Base-by-base conservation (phyloP, 2,329 filamentous ascomycete species). In the Penicillium sp. region DNA sequence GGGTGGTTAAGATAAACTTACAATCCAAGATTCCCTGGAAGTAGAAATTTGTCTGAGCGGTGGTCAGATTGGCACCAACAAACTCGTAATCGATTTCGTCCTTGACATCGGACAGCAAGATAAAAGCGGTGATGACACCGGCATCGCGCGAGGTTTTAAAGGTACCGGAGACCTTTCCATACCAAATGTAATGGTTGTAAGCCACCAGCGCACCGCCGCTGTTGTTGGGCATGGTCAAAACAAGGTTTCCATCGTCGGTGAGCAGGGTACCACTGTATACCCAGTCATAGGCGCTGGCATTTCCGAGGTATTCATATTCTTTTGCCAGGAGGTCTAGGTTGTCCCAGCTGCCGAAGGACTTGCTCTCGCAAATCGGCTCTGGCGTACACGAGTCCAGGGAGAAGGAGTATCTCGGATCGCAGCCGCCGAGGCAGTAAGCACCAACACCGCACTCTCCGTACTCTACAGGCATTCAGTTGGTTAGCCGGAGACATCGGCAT, bases 41-140 rank as follows among this genome's bases (percentile, higher is more conserved):
- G 77, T 97, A 99, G 80, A 86, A 99, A 79, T 99, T 99, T 70
- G 91, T 94, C 79, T 99, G 92, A 18, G 88, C 90, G 61, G 81
- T 83, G 47, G 79, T 69, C 60, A 96, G 79, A 68, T 97, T 90
- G 46, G 83, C 83, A 63, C 94, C 94, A 55, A 99, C 83, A 71
- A 89, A 97, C 73, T 99, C 94, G 71, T 91, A 97, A 77, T 99
- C 94, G 67, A 99, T 96, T 75, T 99, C 94, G 69, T 99, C 94
- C 81, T 97, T 96, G 68, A 95, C 89, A 68, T 97, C 93, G 35
- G 89, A 92, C 74, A 97, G 85, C 68, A 97, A 80, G 71, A 99
- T 99, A 71, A 99, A 99, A 28, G 91, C 93, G 1, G 91, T 95
- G n/a, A 99, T 89, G 21, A 99, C 94, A 80, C 94, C 94, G 47